phyloP scores from a whole-genome alignment of 768 basidiomycete genomes.

The Suillus clintonianus region DNA sequence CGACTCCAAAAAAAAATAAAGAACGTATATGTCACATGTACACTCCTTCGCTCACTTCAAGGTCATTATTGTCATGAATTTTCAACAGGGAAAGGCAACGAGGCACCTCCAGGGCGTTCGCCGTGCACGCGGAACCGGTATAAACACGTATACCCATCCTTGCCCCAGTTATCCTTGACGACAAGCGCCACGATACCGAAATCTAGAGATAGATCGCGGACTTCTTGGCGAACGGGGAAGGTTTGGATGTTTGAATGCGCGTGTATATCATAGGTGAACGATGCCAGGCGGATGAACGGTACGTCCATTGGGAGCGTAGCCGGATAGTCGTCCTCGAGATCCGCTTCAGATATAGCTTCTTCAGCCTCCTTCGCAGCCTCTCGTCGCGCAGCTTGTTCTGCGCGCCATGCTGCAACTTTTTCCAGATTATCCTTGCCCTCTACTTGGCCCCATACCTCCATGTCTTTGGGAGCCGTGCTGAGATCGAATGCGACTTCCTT shows the following conservation, averaged over 20 bases:
- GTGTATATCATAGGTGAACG: constrained; percentile 62
- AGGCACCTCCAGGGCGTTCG: constrained; percentile 45
- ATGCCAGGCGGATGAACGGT: constrained; percentile 64
- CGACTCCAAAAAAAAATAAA: constrained; percentile 8
- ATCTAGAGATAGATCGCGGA: constrained; percentile 72
- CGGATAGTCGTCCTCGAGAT: constrained; percentile 45
- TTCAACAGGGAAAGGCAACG: constrained; percentile 34
- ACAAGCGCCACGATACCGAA: constrained; percentile 83
- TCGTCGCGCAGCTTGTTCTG: constrained; percentile 39
- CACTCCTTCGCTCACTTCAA: not conserved
- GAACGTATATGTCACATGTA: constrained; percentile 14
- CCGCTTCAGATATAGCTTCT: constrained; percentile 28
- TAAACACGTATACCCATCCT: constrained; percentile 80
- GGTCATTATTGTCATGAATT: constrained; percentile 13
- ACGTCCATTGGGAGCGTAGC: constrained; percentile 46
- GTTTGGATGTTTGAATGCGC: constrained; percentile 69
- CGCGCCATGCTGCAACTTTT: constrained; percentile 59
- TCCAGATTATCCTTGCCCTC: constrained; percentile 74
- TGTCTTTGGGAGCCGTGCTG: constrained; percentile 76
- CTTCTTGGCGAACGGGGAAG: constrained; percentile 70
- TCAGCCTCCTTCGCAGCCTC: constrained; percentile 35
- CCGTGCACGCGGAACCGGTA: constrained; percentile 87
- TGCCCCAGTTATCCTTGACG: constrained; percentile 87
- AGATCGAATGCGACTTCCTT: constrained; percentile 81
- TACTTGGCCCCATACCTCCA: constrained; percentile 91